Percentiles rank a stretch among this genome's conserved stretches.
Evolutionary conservation across 2,329 filamentous ascomycete genomes (phyloP).

Genomic region (Trichoderma sp.): DNA sequence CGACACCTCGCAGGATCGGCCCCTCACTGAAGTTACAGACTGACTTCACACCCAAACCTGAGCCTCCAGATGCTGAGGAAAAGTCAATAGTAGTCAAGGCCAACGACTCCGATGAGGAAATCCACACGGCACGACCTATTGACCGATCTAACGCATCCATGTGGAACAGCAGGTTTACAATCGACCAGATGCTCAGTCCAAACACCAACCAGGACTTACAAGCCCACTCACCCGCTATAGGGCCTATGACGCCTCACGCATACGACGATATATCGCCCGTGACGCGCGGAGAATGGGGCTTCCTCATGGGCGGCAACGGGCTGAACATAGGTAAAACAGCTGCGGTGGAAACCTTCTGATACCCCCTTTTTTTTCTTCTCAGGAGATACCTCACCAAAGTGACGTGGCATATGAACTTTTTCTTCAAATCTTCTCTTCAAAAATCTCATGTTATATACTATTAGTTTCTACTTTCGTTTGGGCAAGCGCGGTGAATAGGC

Average conservation of each 20-base stretch:
- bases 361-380: constrained; percentile 11
- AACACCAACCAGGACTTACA: constrained; percentile 19
- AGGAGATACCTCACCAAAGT: background rate
- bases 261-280: constrained; percentile 62
- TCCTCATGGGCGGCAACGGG: constrained; percentile 51
- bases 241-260: constrained; percentile 55
- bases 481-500: constrained; percentile 20
- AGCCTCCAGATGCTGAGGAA: background rate
- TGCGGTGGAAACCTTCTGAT: constrained; percentile 51
- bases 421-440: background rate
- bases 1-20: constrained; percentile 28
- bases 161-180: constrained; percentile 34
- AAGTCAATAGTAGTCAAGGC: constrained; percentile 2
- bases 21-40: constrained; percentile 44
- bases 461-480: constrained; percentile 13
- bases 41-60: constrained; percentile 33
- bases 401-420: background rate
- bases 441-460: background rate
- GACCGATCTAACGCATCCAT: constrained; percentile 31
- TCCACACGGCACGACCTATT: constrained; percentile 39
- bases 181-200: constrained; percentile 43
- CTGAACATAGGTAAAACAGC: constrained; percentile 45
- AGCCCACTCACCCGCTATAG: constrained; percentile 31
- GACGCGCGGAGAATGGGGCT: constrained; percentile 61
- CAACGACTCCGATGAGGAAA: constrained; percentile 34